Conservation (phyloP, 2,329 filamentous ascomycete species). For the Ophiostoma perfectum region DNA sequence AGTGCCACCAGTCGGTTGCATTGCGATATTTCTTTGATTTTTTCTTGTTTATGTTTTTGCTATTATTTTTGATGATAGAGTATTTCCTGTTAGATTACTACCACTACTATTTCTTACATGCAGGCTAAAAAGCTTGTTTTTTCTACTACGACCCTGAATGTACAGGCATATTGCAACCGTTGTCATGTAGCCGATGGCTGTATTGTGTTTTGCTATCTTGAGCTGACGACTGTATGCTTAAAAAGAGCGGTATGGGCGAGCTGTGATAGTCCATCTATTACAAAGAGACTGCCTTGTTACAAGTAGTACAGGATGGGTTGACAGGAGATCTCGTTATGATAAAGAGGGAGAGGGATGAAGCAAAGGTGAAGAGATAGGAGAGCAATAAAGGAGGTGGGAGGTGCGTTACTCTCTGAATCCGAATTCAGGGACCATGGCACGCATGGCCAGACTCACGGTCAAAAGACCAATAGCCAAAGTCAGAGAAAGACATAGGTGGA, state of each 20-base stretch:
- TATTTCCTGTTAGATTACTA: no score
- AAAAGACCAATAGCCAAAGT: background rate
- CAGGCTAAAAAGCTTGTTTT: slow-evolving; percentile 7
- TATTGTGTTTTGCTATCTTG: background rate
- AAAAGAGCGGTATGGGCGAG: background rate
- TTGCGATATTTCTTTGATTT: background rate
- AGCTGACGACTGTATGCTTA: background rate
- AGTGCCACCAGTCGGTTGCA: background rate
- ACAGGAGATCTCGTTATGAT: background rate
- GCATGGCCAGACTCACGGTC: background rate
- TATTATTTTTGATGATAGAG: no score
- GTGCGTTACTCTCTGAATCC: background rate
- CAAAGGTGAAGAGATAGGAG: background rate
- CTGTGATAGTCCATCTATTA: no score
- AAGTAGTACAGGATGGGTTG: background rate
- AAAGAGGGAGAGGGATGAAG: background rate
- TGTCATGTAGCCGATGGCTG: background rate
- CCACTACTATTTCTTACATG: background rate
- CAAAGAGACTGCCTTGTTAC: background rate
- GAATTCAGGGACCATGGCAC: background rate
- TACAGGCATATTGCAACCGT: background rate
- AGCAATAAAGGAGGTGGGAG: background rate
- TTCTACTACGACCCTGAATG: background rate
- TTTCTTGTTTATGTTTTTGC: no score
- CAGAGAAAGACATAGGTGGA: background rate